These are phyloP conservation scores for Vinca minor DNA, from an alignment of 257 asterid species.

Conservation along the genomic window DNA sequence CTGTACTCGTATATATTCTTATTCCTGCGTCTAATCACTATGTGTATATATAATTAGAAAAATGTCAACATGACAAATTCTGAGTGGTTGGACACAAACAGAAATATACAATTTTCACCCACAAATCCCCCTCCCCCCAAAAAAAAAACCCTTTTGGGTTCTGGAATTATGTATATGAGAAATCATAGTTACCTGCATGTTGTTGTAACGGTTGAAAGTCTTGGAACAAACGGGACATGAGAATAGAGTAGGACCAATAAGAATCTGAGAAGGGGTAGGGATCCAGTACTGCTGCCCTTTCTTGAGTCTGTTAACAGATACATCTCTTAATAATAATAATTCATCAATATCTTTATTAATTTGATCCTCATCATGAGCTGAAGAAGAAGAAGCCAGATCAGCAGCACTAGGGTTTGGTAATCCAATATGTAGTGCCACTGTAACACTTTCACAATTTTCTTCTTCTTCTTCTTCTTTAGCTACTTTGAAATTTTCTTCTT, in stretches of 20 bases:
- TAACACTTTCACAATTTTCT: no score
- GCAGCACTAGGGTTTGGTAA: constrained; percentile 87
- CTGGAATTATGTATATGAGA: not conserved
- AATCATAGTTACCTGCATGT: constrained; percentile 98
- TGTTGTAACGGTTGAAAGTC: constrained; percentile 85
- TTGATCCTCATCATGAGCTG: constrained; percentile 20
- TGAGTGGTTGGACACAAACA: no score
- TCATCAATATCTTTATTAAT: constrained; percentile 23
- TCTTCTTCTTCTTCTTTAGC: no score
- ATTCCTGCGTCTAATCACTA: no score
- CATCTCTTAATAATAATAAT: no score
- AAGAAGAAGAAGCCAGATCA: constrained; percentile 51
- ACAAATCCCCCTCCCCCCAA: no score
- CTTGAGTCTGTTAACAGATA: constrained; percentile 42
- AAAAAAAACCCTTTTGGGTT: not conserved
- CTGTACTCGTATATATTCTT: no score
- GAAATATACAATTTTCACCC: no score
- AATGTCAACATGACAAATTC: no score
- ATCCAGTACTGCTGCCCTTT: constrained; percentile 94
- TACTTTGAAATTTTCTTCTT: no score
- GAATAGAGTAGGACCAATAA: constrained; percentile 85
- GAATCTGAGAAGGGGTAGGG: constrained; percentile 94
- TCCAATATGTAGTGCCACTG: constrained; percentile 84
- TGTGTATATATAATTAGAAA: no score
- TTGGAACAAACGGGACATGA: constrained; percentile 86